phyloP scores from a whole-genome alignment of 2,329 filamentous ascomycete genomes.

The Zymoseptoria tritici region DNA sequence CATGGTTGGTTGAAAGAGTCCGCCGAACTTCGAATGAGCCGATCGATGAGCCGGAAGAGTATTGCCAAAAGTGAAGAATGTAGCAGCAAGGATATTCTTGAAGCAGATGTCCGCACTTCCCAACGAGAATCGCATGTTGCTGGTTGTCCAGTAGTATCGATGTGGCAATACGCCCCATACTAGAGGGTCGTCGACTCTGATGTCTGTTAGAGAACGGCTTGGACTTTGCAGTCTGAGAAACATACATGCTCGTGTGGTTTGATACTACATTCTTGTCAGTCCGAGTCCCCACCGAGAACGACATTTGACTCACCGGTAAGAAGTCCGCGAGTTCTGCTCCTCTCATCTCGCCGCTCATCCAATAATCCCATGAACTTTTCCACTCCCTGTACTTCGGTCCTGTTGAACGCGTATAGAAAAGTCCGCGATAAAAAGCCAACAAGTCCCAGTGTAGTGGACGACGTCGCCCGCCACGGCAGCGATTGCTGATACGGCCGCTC shows the following conservation, averaged over 20 bases:
- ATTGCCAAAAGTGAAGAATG: slow-evolving; percentile 85
- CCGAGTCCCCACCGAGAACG: not conserved
- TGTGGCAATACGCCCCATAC: slow-evolving; percentile 86
- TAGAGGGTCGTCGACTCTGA: slow-evolving; percentile 84
- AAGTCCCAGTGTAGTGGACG: slow-evolving; percentile 66
- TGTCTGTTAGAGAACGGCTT: slow-evolving; percentile 1
- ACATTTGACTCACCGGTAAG: slow-evolving; percentile 59
- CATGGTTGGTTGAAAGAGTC: slow-evolving; percentile 83
- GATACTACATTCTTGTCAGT: slow-evolving; percentile 51
- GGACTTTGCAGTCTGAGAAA: slow-evolving; percentile 27
- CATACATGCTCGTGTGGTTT: slow-evolving; percentile 84
- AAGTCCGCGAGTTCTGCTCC: slow-evolving; percentile 64
- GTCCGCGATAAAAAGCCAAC: slow-evolving; percentile 62
- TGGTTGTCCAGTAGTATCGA: slow-evolving; percentile 61
- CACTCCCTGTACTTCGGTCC: slow-evolving; percentile 68
- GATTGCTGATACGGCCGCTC: slow-evolving; percentile 48
- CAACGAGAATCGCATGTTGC: slow-evolving; percentile 78
- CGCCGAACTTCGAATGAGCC: slow-evolving; percentile 70
- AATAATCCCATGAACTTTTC: slow-evolving; percentile 67
- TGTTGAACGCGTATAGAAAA: slow-evolving; percentile 70
- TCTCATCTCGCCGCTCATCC: slow-evolving; percentile 62
- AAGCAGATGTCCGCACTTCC: slow-evolving; percentile 96
- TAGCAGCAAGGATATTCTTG: slow-evolving; percentile 61
- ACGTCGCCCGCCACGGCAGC: slow-evolving; percentile 64
- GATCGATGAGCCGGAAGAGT: slow-evolving; percentile 81